Evolutionary conservation across 139 green algal genomes (phyloP), one percentile per base, ranked within the genome.

Genomic region (Ettlia oleoabundans): DNA sequence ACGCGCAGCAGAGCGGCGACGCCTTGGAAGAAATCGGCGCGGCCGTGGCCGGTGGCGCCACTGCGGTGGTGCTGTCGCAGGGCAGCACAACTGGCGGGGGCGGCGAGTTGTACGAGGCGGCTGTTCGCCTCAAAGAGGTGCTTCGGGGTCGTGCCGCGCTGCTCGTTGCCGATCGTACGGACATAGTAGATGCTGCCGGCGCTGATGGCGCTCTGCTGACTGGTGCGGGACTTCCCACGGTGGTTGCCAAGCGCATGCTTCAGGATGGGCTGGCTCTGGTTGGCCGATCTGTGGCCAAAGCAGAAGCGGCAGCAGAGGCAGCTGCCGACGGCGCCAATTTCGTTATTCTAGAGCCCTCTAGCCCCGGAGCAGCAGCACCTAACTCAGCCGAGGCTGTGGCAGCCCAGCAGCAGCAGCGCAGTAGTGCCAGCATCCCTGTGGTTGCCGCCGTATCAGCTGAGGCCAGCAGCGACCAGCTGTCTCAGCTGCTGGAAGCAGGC

Each of bases 191-290:
- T 37, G 96, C 95, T 2, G 90, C 91, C 1, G 91, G 86, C 22
- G 94, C 94, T 4, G 92, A 98, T 43, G 96, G 96, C 4, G 95
- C 98, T 32, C 64, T 98, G 30, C 88, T 99, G 21, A 94, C 88
- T 2, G 53, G 87, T 30, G 79, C 85, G 78, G 95, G 95, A 24
- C 84, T 99, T 33, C 96, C 96, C 0, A 91, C 91, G 0, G 92
- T 96, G n/a, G 94, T 98, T 0, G 96, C 95, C 38, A 92, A 94
- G 47, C 86, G 88, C 26, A 96, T 95, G 92, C 87, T 98, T 76
- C 47, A 83, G 1, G 84, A 76, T 1, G 73, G 69, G 0, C 77
- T 81, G 3, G 38, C 79, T 2, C 83, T 98, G 10, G 87, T 99
- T 7, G 96, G 92, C 0, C 83, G 88, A 15, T 42, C 88, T 3